Base-by-base conservation (phyloP, 768 basidiomycete species). In the Boletus sensibilis region DNA sequence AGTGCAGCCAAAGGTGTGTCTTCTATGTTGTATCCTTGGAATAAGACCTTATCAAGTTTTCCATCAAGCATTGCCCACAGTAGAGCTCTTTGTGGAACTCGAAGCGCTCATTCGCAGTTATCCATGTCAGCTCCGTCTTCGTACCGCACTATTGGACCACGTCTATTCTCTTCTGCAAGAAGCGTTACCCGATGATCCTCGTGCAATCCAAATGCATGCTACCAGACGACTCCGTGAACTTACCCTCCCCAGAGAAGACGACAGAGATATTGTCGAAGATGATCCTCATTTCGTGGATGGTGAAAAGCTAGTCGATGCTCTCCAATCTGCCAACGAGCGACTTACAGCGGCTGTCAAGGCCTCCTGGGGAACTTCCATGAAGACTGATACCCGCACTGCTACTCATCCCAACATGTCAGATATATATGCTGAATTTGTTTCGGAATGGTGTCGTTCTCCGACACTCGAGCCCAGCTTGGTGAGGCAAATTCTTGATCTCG, bases 1-100 rank as follows among this genome's bases (percentile, higher is more conserved):
- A 87, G 81, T 60, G 93, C 93, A 31, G 81, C 78, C 12, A 78
- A 87, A 82, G 89, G 93, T 87, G 68, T 57, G 69, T 71, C 50
- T 31, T 37, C 55, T 8, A 52, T 59, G 18, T 42, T 64, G 40
- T 52, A 64, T 49, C 51, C 58, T 42, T 8, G 60, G 52, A 46
- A 59, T 8, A 50, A 60, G 18, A 50, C 58, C 53, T 55, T 40
- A 51, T 48, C 50, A 21, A 58, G 31, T n/a, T 47, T 49, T 40
- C 20, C 42, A 60, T 56, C 54, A 57, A 78, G 81, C 76, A 18
- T 54, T 75, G 16, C 76, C 80, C 9, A 74, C 66, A 47, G 59
- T 76, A 16, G 71, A 72, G 27, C 70, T 82, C 29, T 79, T 80
- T 62, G 56, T 56, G 10, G 68, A 79, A 20, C 65, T 81, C n/a